phyloP scores from a whole-genome alignment of 1,139 yeast genomes.

The Yueomyces sp. region DNA sequence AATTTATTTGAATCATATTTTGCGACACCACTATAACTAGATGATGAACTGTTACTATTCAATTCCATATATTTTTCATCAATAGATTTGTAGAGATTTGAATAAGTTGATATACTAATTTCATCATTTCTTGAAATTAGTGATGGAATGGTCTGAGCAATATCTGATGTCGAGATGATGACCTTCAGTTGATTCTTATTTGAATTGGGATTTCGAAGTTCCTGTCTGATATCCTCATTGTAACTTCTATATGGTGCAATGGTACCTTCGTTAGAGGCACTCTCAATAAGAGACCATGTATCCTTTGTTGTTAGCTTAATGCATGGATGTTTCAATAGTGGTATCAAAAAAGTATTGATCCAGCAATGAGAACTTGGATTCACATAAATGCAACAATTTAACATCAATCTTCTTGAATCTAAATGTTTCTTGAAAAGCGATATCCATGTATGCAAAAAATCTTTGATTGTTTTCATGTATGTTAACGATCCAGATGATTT shows the following conservation, averaged over 20 bases:
- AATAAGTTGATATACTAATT: not conserved
- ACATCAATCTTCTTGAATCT: slow-evolving; percentile 5
- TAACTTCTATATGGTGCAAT: not conserved
- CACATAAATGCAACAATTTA: slow-evolving; percentile 16
- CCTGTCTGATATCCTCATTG: not conserved
- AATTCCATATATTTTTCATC: not conserved
- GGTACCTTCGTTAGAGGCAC: not conserved
- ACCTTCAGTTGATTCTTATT: not conserved
- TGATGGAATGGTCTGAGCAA: not conserved
- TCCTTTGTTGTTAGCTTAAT: not conserved
- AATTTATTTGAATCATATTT: not conserved
- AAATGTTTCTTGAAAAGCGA: slow-evolving; percentile 5
- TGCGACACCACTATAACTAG: not conserved
- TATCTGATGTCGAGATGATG: not conserved
- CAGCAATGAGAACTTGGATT: slow-evolving; percentile 21
- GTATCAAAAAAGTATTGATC: slow-evolving; percentile 3
- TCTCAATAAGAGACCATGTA: not conserved
- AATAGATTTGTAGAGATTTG: not conserved
- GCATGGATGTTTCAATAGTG: not conserved
- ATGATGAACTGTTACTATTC: not conserved
- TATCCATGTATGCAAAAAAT: slow-evolving; percentile 18
- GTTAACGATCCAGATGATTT: slow-evolving; percentile 22
- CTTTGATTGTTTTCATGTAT: slow-evolving; percentile 24
- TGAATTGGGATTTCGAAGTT: not conserved
- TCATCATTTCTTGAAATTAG: not conserved